Conservation (phyloP, 805 yeast species). For the Suhomyces prunicola region DNA sequence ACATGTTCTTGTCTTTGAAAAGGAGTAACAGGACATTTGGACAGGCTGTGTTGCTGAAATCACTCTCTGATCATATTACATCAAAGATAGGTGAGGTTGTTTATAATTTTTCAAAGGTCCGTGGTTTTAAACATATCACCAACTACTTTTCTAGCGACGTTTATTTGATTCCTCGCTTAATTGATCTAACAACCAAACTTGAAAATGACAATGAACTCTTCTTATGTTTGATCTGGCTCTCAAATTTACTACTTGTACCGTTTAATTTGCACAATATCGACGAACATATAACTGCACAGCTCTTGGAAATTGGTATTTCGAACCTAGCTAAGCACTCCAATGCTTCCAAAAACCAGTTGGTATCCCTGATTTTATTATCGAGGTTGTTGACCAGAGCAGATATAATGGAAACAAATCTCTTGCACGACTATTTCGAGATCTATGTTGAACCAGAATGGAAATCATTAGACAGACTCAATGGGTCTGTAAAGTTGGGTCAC, state of each 20-base stretch:
- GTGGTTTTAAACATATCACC: slow-evolving; percentile 62
- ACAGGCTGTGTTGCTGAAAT: not conserved
- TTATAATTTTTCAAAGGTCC: slow-evolving; percentile 61
- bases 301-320: slow-evolving; percentile 33
- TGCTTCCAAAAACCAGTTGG: slow-evolving; percentile 58
- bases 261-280: slow-evolving; percentile 51
- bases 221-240: slow-evolving; percentile 65
- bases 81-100: slow-evolving; percentile 34
- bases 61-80: not conserved
- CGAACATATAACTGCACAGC: slow-evolving; percentile 24
- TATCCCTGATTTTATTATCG: slow-evolving; percentile 51
- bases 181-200: slow-evolving; percentile 4
- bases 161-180: slow-evolving; percentile 35
- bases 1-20: slow-evolving; percentile 18
- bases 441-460: slow-evolving; percentile 18
- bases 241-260: slow-evolving; percentile 69
- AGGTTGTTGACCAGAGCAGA: slow-evolving; percentile 54
- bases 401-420: slow-evolving; percentile 17
- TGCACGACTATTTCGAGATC: slow-evolving; percentile 16
- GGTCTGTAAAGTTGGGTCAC: slow-evolving; percentile 31
- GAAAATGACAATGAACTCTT: slow-evolving; percentile 24
- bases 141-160: slow-evolving; percentile 61
- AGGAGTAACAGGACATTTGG: not conserved
- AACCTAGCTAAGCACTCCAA: slow-evolving; percentile 29
- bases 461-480: slow-evolving; percentile 1